These are phyloP conservation scores for Venturia carpophila DNA, from an alignment of 2,329 filamentous ascomycete species.

Conservation along the genomic window DNA sequence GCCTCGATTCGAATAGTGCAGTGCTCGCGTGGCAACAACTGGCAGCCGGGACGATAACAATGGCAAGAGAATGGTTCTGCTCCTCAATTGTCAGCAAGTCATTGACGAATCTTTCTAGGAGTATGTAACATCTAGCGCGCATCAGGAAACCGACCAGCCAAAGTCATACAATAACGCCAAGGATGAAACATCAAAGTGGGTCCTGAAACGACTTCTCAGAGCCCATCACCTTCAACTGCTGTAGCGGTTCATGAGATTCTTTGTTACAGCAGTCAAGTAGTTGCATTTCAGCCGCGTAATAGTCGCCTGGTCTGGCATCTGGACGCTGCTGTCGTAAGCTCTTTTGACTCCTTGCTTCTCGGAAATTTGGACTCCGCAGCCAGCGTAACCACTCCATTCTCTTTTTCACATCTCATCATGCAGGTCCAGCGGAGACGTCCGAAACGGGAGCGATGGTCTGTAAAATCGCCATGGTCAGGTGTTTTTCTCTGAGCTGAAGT, in stretches of 20 bases:
- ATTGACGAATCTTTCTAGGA: neutral
- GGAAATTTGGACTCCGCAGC: neutral
- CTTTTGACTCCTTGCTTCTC: neutral
- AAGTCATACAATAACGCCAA: neutral
- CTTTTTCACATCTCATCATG: neutral
- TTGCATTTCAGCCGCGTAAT: conserved; percentile 1
- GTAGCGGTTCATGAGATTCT: neutral
- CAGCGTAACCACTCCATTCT: neutral
- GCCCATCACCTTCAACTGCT: neutral
- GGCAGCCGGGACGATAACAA: too few relatives aligned
- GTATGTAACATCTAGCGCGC: neutral
- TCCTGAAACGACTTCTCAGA: neutral
- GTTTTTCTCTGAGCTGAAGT: neutral
- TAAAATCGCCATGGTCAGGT: neutral
- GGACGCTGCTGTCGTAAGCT: conserved; percentile 5
- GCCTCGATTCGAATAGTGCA: too few relatives aligned
- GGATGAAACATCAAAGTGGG: neutral
- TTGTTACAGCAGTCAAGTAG: neutral
- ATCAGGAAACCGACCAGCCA: neutral
- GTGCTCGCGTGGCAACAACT: too few relatives aligned
- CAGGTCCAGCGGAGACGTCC: neutral
- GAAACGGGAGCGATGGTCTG: neutral
- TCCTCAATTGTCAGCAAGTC: neutral
- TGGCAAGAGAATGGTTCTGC: neutral
- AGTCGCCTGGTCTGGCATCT: neutral